phyloP scores from a whole-genome alignment of 305 asterid species.

The Lippia alba region DNA sequence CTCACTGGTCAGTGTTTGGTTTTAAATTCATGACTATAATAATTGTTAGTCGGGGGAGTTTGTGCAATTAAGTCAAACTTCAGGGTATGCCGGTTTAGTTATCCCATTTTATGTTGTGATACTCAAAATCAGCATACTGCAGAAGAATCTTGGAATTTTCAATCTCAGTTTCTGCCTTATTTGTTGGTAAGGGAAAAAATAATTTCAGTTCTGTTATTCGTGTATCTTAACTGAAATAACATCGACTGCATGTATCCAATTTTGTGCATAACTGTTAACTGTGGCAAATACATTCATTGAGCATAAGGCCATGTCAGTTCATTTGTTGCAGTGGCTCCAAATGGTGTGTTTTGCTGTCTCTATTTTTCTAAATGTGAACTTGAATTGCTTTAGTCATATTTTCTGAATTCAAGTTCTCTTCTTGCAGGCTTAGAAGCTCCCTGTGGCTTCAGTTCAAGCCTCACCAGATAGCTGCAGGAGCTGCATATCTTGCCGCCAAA shows the following conservation, averaged over 20 bases:
- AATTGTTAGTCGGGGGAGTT: too few species aligned
- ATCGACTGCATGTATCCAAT: too few species aligned
- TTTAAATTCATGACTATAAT: too few species aligned
- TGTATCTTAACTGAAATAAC: conserved; percentile 5
- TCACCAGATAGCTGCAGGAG: conserved; percentile 85
- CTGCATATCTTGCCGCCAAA: conserved; percentile 79
- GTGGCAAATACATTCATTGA: conserved; percentile 19
- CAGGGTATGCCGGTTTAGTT: too few species aligned
- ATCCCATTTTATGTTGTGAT: too few species aligned
- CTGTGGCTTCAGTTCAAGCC: conserved; percentile 86
- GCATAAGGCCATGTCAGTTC: conserved; percentile 25
- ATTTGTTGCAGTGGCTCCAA: conserved; percentile 34
- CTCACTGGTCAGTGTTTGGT: too few species aligned
- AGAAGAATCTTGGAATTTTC: conserved; percentile 66
- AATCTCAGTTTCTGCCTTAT: conserved; percentile 66
- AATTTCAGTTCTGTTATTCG: conserved; percentile 49
- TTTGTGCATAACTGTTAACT: conserved; percentile 12
- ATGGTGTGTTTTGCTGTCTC: conserved; percentile 43
- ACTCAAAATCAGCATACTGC: conserved; percentile 54
- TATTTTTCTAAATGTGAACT: background rate
- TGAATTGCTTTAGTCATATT: background rate
- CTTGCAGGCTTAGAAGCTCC: conserved; percentile 74
- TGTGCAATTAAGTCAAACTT: too few species aligned
- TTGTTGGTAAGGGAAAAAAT: conserved; percentile 75
- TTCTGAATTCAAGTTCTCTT: background rate